Base-by-base conservation (phyloP, 1,139 yeast species). In the Yamadazyma siamensis region DNA sequence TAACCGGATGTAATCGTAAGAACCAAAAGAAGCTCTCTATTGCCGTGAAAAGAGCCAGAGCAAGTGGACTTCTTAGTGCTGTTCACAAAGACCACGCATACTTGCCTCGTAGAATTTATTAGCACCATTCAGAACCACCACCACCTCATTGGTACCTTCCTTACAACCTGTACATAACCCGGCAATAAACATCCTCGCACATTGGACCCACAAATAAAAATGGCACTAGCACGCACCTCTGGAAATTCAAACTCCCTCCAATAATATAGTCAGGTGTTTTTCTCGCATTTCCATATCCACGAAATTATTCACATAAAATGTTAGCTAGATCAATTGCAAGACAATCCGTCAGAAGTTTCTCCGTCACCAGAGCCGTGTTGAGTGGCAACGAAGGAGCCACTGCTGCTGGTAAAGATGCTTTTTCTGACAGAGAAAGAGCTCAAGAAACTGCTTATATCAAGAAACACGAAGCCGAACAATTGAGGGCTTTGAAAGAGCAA, bases 21-120 rank as follows among this genome's bases (percentile, higher is more conserved):
- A 80, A 80, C 50, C 91, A 83, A 49, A 77, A 74, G 50, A 69
- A 70, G 44, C 58, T 83, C 48, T 62, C 83, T 1, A 78, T 71
- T 40, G 87, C 91, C 22, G 67, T 83, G 24, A 77, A 78, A 52
- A 68, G 88, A 42, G 79, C 87, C 6, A 75, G 85, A 53, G 72
- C 77, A 6, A 70, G 77, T 40, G 94, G 91, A 0, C 59, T 81
- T 35, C 60, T 83, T 53, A 73, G 85, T 25, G 61, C 76, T 41
- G 78, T 76, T 15, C 83, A 80, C 43, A 74, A 65, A 49, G 80
- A 77, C 50, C 61, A 64, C 37, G 43, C 63, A 42, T 59, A 45
- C 53, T 60, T 65, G 52, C 77, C 75, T 32, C 31, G 47, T 26
- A 56, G 73, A 47, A 53, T 56, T 41, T 48, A 65, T 51, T 65